These are phyloP conservation scores for Alternaria metachromatica DNA, from an alignment of 2,329 filamentous ascomycete genomes.

Conservation along the genomic window DNA sequence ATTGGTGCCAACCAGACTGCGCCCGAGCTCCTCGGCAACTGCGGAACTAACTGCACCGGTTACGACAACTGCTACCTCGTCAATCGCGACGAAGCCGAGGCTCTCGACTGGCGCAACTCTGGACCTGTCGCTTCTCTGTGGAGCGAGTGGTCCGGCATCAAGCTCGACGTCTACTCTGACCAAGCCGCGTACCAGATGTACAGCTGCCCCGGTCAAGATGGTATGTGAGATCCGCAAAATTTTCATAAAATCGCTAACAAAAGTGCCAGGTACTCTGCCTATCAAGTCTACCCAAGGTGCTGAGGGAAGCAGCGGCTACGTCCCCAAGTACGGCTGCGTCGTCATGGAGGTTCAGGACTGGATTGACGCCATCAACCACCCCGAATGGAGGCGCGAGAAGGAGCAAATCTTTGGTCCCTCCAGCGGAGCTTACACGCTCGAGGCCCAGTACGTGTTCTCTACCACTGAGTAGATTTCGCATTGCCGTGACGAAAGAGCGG, in stretches of 20 bases:
- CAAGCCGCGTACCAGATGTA: conserved; percentile 91
- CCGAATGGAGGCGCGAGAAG: conserved; percentile 76
- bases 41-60: conserved; percentile 81
- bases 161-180: conserved; percentile 80
- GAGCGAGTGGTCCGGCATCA: conserved; percentile 80
- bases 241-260: conserved; percentile 9
- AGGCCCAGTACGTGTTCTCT: conserved; percentile 55
- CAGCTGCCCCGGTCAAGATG: conserved; percentile 79
- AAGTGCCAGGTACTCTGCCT: conserved; percentile 57
- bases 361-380: conserved; percentile 93
- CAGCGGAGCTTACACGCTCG: conserved; percentile 52
- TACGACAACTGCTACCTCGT: conserved; percentile 81
- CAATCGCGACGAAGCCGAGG: conserved; percentile 64
- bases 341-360: conserved; percentile 93
- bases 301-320: conserved; percentile 65
- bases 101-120: conserved; percentile 68
- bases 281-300: conserved; percentile 75
- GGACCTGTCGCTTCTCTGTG: conserved; percentile 70
- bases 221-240: conserved; percentile 40
- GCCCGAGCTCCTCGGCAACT: conserved; percentile 72
- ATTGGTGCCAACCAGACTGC: conserved; percentile 73
- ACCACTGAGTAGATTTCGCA: conserved; percentile 21
- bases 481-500: not conserved
- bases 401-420: conserved; percentile 58
- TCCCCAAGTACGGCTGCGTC: conserved; percentile 80